Percentiles rank a stretch among this genome's conserved stretches.
These are phyloP conservation scores for Cladosporium sp. DNA, from an alignment of 2,329 filamentous ascomycete genomes.

Conservation along the genomic window DNA sequence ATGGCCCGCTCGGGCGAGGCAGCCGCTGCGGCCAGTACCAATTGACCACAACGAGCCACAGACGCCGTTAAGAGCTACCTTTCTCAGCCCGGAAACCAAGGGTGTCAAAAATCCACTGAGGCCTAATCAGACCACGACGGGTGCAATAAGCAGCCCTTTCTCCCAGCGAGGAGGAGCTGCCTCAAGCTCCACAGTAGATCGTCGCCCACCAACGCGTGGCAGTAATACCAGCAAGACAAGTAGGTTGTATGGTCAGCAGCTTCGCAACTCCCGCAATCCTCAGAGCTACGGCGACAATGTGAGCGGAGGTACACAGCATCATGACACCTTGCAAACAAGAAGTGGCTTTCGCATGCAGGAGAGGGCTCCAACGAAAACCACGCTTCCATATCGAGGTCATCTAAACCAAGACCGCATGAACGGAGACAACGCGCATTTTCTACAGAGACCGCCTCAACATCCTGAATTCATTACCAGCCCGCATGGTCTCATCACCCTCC, in stretches of 20 bases:
- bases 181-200: background rate
- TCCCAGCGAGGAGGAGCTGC: conserved; percentile 22
- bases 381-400: background rate
- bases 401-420: background rate
- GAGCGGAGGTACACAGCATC: too few relatives aligned
- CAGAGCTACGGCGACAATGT: too few relatives aligned
- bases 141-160: conserved; percentile 38
- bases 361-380: background rate
- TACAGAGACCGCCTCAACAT: background rate
- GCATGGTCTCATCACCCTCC: conserved; percentile 18
- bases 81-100: background rate
- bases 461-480: background rate
- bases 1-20: background rate
- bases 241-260: background rate
- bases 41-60: background rate
- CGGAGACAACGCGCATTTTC: background rate
- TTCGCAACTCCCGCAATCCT: too few relatives aligned
- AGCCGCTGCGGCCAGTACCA: background rate
- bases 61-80: background rate
- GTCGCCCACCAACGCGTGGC: background rate
- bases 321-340: background rate
- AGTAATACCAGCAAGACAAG: background rate
- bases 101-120: background rate
- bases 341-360: background rate
- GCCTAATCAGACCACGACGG: background rate